phyloP scores from a whole-genome alignment of 164 flowering plant genomes.

The Liquidambar formosana region DNA sequence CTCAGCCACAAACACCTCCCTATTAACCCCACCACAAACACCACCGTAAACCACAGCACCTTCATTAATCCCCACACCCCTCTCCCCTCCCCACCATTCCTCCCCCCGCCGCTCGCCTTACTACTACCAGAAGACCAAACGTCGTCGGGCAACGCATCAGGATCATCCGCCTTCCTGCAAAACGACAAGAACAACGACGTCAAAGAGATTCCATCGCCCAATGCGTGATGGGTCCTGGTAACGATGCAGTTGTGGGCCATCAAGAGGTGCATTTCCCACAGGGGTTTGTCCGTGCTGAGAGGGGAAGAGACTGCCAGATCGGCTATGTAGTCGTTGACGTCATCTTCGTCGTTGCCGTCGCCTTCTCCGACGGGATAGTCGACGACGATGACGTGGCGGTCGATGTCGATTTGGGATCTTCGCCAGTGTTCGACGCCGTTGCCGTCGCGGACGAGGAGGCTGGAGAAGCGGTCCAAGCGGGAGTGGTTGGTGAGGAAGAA shows the following conservation, averaged over 20 bases:
- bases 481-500: conserved; percentile 57
- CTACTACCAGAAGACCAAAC: background rate
- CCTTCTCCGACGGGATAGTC: conserved; percentile 3
- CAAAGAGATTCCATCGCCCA: too few species aligned
- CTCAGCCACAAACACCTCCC: conserved; percentile 37
- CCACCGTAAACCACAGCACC: too few species aligned
- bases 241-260: conserved; percentile 36
- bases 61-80: too few species aligned
- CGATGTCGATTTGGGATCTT: conserved; percentile 37
- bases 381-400: too few species aligned
- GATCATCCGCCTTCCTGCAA: too few species aligned
- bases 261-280: conserved; percentile 69
- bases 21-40: too few species aligned
- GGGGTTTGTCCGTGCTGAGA: conserved; percentile 67
- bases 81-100: too few species aligned
- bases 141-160: conserved; percentile 33
- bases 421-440: conserved; percentile 60
- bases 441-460: conserved; percentile 36
- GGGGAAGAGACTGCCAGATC: conserved; percentile 26
- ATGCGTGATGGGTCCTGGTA: too few species aligned
- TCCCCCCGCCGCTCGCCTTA: background rate
- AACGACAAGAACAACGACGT: too few species aligned
- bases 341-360: conserved; percentile 23
- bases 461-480: conserved; percentile 58
- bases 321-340: conserved; percentile 45